Base-by-base conservation (phyloP, 495 filamentous ascomycete species). In the Daldinia concentrica region DNA sequence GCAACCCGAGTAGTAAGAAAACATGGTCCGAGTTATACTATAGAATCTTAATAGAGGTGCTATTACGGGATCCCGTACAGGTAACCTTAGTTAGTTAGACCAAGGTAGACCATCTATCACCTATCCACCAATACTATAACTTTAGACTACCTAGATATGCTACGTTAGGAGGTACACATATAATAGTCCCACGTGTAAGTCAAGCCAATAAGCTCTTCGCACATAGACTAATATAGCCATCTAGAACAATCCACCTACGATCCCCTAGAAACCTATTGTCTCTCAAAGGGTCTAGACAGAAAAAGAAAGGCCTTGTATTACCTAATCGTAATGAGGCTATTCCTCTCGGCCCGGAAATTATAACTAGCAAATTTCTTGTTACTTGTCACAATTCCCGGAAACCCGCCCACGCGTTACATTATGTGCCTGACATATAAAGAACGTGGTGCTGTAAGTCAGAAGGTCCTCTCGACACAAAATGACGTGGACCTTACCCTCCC, bases 381-480 rank as follows among this genome's bases (percentile, higher is more conserved):
- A 73, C 66, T 66, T 17, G 58, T 66, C 66, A 69, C 57, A 59
- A 62, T 73, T 69, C 62, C 66, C 71, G 66, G 71, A 66, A 73
- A 58, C 24, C 34, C 43, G 36, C 43, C 62, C 36, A 66, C 71
- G 66, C 66, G 71, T 73, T 73, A 62, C 71, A 73, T 54, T 54
- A 30, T 73, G 71, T 73, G 69, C 71, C 71, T 73, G 71, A 30
- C 71, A 73, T 73, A 73, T 17, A n/a, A 58, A 63, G 24, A 73
- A 73, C 66, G 71, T 73, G 71, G 71, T 73, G 57, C 62, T 73
- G 71, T 73, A 73, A 73, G 71, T 69, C 57, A 73, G 71, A 56
- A 48, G 4, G 39, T 48, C 45, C 59, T 66, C 61, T 62, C 17
- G 62, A 69, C 58, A 69, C 34, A 39, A 34, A 57, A 69, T 73